Base-by-base conservation (phyloP, 768 basidiomycete genomes). In the Tephrocybe rancida region DNA sequence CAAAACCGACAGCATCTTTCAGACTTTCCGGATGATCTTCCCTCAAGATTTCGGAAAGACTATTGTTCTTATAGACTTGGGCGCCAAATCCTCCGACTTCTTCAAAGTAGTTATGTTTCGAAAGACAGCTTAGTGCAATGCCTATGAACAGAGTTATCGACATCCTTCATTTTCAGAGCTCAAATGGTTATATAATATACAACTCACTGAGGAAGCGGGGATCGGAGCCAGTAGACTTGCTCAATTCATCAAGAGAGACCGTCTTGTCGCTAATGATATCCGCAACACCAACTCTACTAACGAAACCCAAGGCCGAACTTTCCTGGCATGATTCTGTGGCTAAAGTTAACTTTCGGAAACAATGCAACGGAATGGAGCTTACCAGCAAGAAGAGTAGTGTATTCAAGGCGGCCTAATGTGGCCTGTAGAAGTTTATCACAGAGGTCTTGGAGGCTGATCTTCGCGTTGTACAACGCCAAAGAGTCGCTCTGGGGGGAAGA, bases 321-420 rank as follows among this genome's bases (percentile, higher is more conserved):
- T 59, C 58, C 35, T 59, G 58, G 29, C 58, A 59, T 8, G 58
- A 59, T 19, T 59, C 58, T 59, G 14, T 30, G 9, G 4, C 11
- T 16, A 29, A 25, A 13, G 24, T 46, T 21, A 4, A 39, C 7
- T 27, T 27, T 27, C 22, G 11, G 19, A 10, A n/a, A 24, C 6
- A 10, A 10, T 29, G 8, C 14, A 3, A 44, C 2, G 27, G 14
- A 14, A 13, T 26, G 11, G 22, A 29, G 3, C 45, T 22, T 48
- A 55, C 58, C 58, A 13, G 54, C 58, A 1, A 59, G 46, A 21
- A 59, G 38, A 14, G 44, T 38, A 4, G 54, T 55, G 24, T 59
- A 59, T 34, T 59, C 58, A 3, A 49, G 49, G 27, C 50, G 38
- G 1, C 58, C 58, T 19, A 52, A 25, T 4, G 25, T 44, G 22